Evolutionary conservation across 2,329 filamentous ascomycete genomes (phyloP).

Genomic region (Xylariaceae sp.): DNA sequence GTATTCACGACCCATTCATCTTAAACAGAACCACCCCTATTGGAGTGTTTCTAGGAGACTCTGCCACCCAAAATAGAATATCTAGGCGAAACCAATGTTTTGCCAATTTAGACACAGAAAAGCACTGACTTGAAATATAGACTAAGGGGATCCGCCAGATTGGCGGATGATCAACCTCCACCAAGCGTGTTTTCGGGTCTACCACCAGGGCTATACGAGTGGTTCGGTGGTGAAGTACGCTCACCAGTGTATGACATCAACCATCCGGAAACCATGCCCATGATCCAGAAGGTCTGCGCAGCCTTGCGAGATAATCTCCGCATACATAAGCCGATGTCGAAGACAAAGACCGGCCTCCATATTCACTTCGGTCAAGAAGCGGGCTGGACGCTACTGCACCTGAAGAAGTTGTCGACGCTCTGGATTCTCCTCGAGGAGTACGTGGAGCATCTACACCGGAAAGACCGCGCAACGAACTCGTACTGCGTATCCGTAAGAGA

Average conservation of each 20-base stretch:
- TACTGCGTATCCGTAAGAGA: background rate
- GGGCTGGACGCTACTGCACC: slow-evolving; percentile 24
- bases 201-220: slow-evolving; percentile 15
- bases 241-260: slow-evolving; percentile 25
- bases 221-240: slow-evolving; percentile 23
- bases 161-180: too few species aligned
- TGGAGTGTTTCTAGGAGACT: too few species aligned
- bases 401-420: slow-evolving; percentile 30
- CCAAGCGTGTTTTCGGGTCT: too few species aligned
- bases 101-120: too few species aligned
- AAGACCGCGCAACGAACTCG: slow-evolving; percentile 3
- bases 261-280: slow-evolving; percentile 1
- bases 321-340: slow-evolving; percentile 26
- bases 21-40: too few species aligned
- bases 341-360: slow-evolving; percentile 14
- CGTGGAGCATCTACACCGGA: slow-evolving; percentile 22
- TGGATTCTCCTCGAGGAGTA: slow-evolving; percentile 22
- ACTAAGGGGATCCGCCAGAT: too few species aligned
- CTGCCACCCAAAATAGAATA: too few species aligned
- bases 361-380: slow-evolving; percentile 28
- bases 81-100: too few species aligned
- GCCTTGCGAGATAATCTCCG: slow-evolving; percentile 22
- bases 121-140: too few species aligned
- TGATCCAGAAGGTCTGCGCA: slow-evolving; percentile 13
- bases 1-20: too few species aligned